A percentile compares a stretch with the other conserved stretches of the same genome.
Evolutionary conservation across 495 filamentous ascomycete genomes (phyloP).

Genomic region (Aspergillus biplanus): DNA sequence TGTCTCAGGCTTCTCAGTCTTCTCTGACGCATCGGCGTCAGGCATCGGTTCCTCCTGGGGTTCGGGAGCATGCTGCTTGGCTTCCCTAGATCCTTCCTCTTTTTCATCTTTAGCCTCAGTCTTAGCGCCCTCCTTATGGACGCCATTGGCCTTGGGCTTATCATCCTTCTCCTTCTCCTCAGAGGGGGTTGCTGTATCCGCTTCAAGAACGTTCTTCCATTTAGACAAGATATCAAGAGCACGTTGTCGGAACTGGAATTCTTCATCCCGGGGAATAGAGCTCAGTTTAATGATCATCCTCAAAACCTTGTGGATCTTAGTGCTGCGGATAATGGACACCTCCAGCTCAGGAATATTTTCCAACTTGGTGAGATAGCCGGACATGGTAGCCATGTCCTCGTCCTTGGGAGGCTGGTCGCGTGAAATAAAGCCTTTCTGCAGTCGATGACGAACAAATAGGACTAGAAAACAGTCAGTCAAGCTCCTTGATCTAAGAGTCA

Average conservation of each 20-base stretch:
- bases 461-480: conserved; percentile 46
- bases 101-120: conserved; percentile 50
- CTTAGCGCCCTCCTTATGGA: conserved; percentile 52
- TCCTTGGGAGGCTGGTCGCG: conserved; percentile 79
- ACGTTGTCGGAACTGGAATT: conserved; percentile 81
- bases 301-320: conserved; percentile 94
- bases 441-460: conserved; percentile 82
- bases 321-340: conserved; percentile 77
- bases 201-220: conserved; percentile 81
- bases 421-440: conserved; percentile 88
- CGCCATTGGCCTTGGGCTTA: conserved; percentile 53
- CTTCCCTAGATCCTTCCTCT: conserved; percentile 46
- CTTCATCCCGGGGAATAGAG: conserved; percentile 80
- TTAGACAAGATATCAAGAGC: conserved; percentile 72
- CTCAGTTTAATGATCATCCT: conserved; percentile 85
- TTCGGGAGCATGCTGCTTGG: conserved; percentile 44
- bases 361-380: conserved; percentile 75
- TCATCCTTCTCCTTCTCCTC: conserved; percentile 48
- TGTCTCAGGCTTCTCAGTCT: conserved; percentile 30
- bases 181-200: conserved; percentile 48
- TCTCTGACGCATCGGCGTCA: conserved; percentile 34
- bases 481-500: background rate
- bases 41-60: conserved; percentile 45
- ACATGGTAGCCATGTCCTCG: conserved; percentile 87
- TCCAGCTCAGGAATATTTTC: conserved; percentile 81